phyloP scores from a whole-genome alignment of 768 basidiomycete genomes.

The Saitozyma sp. region DNA sequence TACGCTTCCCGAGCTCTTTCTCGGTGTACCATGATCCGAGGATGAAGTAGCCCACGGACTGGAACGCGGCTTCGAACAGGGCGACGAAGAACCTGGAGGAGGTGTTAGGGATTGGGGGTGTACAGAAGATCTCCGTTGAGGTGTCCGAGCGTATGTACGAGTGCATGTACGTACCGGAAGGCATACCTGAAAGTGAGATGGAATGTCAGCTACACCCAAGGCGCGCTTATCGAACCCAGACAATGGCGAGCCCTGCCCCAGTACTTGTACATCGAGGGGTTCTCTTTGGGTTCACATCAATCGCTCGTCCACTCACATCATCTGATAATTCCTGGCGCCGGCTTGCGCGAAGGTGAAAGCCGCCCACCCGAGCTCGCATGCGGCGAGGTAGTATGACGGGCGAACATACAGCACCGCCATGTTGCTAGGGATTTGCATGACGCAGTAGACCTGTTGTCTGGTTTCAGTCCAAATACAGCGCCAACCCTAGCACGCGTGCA shows the following conservation, averaged over 20 bases:
- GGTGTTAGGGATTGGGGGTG: background rate
- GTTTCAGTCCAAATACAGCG: background rate
- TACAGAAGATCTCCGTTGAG: background rate
- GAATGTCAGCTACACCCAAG: no score
- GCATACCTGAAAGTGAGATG: slow-evolving; percentile 2
- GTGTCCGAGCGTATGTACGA: no score
- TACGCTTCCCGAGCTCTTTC: slow-evolving; percentile 27
- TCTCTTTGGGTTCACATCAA: no score
- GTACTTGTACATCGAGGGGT: no score
- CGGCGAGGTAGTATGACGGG: slow-evolving; percentile 6
- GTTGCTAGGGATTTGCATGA: slow-evolving; percentile 25
- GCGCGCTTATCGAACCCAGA: no score
- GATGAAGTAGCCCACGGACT: slow-evolving; percentile 20
- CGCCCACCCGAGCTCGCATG: slow-evolving; percentile 23
- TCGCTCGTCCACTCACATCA: slow-evolving; percentile 5
- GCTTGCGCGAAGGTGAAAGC: slow-evolving; percentile 34
- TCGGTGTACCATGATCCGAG: slow-evolving; percentile 28
- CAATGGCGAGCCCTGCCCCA: no score
- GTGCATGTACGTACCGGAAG: slow-evolving; percentile 8
- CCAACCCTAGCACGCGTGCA: background rate
- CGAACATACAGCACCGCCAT: slow-evolving; percentile 19
- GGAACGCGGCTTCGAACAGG: slow-evolving; percentile 27
- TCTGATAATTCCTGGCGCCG: slow-evolving; percentile 15
- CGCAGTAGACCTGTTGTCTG: slow-evolving; percentile 5
- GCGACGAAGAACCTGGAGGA: slow-evolving; percentile 13